Evolutionary conservation across 805 yeast species (phyloP).

Genomic region (Barnettozyma botsteinii): DNA sequence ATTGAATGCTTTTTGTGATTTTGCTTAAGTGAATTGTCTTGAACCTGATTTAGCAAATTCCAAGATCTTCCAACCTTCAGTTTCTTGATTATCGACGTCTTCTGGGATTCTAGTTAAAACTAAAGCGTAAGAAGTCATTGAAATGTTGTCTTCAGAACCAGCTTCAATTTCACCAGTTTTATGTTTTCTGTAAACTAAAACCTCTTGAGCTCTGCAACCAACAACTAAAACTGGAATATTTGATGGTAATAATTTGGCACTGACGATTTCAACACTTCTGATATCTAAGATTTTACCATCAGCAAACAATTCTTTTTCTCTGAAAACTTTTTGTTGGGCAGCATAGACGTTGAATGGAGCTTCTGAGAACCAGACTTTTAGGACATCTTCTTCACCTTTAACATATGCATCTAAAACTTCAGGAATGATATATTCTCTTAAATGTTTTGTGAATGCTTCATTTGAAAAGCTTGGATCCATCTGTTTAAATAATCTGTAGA

Average conservation of each 20-base stretch:
- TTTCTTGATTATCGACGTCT: conserved; percentile 80
- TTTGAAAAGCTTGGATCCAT: conserved; percentile 86
- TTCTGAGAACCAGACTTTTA: conserved; percentile 91
- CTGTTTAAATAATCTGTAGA: conserved; percentile 74
- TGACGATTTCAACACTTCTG: conserved; percentile 88
- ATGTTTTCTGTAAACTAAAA: conserved; percentile 79
- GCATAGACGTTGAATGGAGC: conserved; percentile 95
- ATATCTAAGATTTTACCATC: conserved; percentile 91
- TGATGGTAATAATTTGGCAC: conserved; percentile 82
- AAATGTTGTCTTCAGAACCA: conserved; percentile 89
- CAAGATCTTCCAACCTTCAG: conserved; percentile 95
- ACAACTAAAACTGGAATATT: conserved; percentile 90
- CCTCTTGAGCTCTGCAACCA: conserved; percentile 95
- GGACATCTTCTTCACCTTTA: conserved; percentile 76
- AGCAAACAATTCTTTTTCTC: conserved; percentile 85
- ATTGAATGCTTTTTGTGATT: neutral
- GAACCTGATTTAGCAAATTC: conserved; percentile 94
- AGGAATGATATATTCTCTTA: conserved; percentile 90
- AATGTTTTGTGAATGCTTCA: conserved; percentile 71
- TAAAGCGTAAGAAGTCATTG: conserved; percentile 92
- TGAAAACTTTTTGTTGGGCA: conserved; percentile 86
- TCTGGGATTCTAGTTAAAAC: conserved; percentile 92
- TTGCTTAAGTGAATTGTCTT: conserved; percentile 50
- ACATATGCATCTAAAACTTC: conserved; percentile 94
- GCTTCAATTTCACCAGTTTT: conserved; percentile 95